Evolutionary conservation across 306 rosid species (phyloP), one percentile per base, ranked within the genome.

Genomic region (Gastrolobium villosum): DNA sequence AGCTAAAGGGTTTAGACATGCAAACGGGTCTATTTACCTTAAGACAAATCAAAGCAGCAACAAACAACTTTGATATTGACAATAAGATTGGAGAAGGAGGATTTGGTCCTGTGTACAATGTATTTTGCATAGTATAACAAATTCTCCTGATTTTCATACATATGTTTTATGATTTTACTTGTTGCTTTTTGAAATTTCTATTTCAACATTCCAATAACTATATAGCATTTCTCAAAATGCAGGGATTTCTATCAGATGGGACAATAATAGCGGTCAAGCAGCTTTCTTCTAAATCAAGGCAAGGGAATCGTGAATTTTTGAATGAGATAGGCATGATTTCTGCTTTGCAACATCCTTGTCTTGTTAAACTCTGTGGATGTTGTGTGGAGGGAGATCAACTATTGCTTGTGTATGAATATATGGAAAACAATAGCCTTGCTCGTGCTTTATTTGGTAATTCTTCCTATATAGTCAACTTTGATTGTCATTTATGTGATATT

Each of bases 1-100:
- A 89, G 49, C 74, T 89, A 34, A 54, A 59, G 36, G 75, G 88
- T 39, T 56, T 89, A 70, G 83, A 91, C 10, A 43, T 82, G 15
- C 86, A 81, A 70, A 89, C 85, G 0, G 79, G 88, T 36, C 4
- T 60, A 39, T 89, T 89, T 74, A 69, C 87, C 26, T 79, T 89
- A 26, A 61, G 87, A 74, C 87, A 87, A 74, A 81, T 91, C 45
- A 86, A 88, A 84, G 82, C 53, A 41, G 94, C 94, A 40, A 89
- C 94, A 52, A 74, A 79, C 35, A 79, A 91, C 83, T 91, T 91
- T 57, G 88, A 86, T 59, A 43, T 15, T 30, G 54, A 79, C 13
- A 87, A 87, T 65, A 91, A 91, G 84, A 86, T 91, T 62, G 94
- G 94, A 10, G 96, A 91, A 79, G 94, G 96, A 74, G 96, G 92